phyloP scores from a whole-genome alignment of 2,329 filamentous ascomycete genomes.

The Apiospora kogelbergensis region DNA sequence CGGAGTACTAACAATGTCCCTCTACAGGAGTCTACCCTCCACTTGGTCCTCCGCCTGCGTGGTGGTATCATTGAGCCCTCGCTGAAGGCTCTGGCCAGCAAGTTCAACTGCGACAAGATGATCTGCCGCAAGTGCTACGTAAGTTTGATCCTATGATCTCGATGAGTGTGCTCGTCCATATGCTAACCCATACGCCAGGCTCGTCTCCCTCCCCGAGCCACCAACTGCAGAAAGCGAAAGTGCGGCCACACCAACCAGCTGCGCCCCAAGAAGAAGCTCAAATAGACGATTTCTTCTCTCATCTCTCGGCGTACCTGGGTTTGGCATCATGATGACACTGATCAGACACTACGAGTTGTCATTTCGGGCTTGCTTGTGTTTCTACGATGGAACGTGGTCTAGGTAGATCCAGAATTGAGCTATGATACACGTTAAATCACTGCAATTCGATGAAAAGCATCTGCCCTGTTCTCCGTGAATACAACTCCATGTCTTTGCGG shows the following conservation, averaged over 20 bases:
- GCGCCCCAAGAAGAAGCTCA: slow-evolving; percentile 99
- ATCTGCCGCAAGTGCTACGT: slow-evolving; percentile 99
- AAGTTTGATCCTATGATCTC: slow-evolving; percentile 42
- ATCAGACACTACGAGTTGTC: slow-evolving; percentile 15
- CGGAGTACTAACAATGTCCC: slow-evolving; percentile 10
- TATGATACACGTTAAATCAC: slow-evolving; percentile 14
- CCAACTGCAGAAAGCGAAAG: slow-evolving; percentile 99
- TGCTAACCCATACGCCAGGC: slow-evolving; percentile 44
- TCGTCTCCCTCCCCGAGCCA: slow-evolving; percentile 94
- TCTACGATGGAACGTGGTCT: slow-evolving; percentile 10
- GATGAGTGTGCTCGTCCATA: not conserved
- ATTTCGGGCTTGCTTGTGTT: slow-evolving; percentile 6
- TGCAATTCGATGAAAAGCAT: slow-evolving; percentile 3
- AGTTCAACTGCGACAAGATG: slow-evolving; percentile 99
- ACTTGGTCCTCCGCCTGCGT: slow-evolving; percentile 97
- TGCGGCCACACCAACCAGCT: slow-evolving; percentile 99
- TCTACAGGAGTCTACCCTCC: slow-evolving; percentile 88
- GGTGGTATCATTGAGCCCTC: slow-evolving; percentile 99
- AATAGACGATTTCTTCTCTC: slow-evolving; percentile 61
- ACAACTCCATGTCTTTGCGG: not conserved
- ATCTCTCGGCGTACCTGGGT: slow-evolving; percentile 37
- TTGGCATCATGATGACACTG: slow-evolving; percentile 29
- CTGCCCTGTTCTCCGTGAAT: not conserved
- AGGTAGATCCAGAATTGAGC: slow-evolving; percentile 17
- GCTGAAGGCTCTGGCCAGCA: slow-evolving; percentile 95